These are phyloP conservation scores for Spizellomyces punctatus DNA, from an alignment of 192 early-diverging fungal species.

Conservation along the genomic window DNA sequence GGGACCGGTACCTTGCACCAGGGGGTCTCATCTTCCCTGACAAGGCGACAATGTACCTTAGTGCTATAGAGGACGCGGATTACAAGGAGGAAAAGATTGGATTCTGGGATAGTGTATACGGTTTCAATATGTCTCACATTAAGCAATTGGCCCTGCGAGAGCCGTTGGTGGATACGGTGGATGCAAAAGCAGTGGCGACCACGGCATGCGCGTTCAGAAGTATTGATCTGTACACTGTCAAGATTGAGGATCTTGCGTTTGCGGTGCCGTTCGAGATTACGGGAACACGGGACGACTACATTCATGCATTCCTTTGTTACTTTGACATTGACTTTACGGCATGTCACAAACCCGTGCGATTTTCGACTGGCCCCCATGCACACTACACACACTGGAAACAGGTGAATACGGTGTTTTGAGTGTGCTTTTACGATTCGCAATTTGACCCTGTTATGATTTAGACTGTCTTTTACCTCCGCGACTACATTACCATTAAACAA, in stretches of 20 bases:
- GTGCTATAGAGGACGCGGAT: conserved; percentile 92
- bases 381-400: conserved; percentile 99
- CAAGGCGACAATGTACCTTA: conserved; percentile 83
- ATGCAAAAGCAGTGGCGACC: conserved; percentile 80
- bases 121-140: conserved; percentile 96
- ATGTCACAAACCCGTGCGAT: conserved; percentile 81
- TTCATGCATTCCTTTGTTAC: conserved; percentile 93
- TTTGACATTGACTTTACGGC: conserved; percentile 96
- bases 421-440: background rate
- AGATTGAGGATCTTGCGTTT: conserved; percentile 85
- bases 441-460: conserved; percentile 6
- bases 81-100: conserved; percentile 90
- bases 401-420: conserved; percentile 32
- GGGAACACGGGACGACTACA: conserved; percentile 78
- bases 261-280: conserved; percentile 78
- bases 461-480: conserved; percentile 92
- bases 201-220: conserved; percentile 76
- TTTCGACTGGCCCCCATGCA: conserved; percentile 79
- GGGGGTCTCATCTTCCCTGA: conserved; percentile 90
- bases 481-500: conserved; percentile 70
- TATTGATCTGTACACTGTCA: conserved; percentile 86
- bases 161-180: conserved; percentile 95
- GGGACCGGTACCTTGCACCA: conserved; percentile 90
- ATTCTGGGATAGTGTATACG: conserved; percentile 95
- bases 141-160: conserved; percentile 83